Base-by-base conservation (phyloP, 2,329 filamentous ascomycete species). In the Paraphaeosphaeria sporulosa region DNA sequence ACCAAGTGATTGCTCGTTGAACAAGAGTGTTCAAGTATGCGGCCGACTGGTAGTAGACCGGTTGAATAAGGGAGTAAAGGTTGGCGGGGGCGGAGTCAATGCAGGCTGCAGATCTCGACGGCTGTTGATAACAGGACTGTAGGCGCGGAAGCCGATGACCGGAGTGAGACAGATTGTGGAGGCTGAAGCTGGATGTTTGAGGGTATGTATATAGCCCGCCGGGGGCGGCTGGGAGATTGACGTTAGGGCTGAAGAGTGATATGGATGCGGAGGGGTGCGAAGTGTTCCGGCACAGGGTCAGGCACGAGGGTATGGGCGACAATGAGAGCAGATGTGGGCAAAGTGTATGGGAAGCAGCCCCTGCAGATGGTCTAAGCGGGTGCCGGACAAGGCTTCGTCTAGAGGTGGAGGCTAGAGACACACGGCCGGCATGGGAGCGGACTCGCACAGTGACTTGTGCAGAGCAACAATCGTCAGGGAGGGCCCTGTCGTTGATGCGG, bases 191-290 rank as follows among this genome's bases (percentile, higher is more conserved):
- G 72, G 71, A 70, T 52, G 70, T 71, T 69, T 73, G 70, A 62
- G 72, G 71, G 71, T 76, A 76, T 76, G 76, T 77, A 74, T 76
- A 76, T 76, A 74, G 65, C 25, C 25, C 25, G 62, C 64, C 63
- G 66, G 64, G 60, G 64, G 65, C 64, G 68, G 64, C 66, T 61
- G 67, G 65, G 67, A 71, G 73, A 71, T 75, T 74, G 69, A 67
- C 68, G 60, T 57, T 65, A 59, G 71, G 70, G 71, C 70, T 73
- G 69, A 70, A 62, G 36, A 62, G 52, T 59, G 67, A 64, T 67
- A 70, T 69, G 70, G 71, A 69, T 64, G 68, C 66, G 72, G 59
- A 67, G 66, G 58, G 46, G 58, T 65, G 63, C 57, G 58, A 59
- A 51, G 40, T 59, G 58, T 56, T 69, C 60, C 49, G 65, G 62